Conservation (phyloP, 352 stramenopile species). For the Phytophthora citrophthora region DNA sequence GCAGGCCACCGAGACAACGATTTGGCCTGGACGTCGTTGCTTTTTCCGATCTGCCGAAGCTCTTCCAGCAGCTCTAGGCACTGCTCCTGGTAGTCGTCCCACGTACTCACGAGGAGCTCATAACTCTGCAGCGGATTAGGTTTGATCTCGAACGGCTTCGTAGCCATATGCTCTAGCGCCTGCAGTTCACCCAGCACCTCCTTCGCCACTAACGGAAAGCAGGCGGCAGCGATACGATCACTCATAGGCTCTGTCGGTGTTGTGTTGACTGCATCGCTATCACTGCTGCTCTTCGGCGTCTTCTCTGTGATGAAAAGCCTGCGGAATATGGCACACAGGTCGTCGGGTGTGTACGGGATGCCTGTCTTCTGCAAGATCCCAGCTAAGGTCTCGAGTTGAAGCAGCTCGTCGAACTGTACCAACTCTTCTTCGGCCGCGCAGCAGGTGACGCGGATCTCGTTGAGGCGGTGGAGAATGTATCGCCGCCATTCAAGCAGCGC, state of each 20-base stretch:
- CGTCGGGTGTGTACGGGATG: slow-evolving; percentile 56
- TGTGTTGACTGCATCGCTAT: slow-evolving; percentile 3
- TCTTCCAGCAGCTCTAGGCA: slow-evolving; percentile 60
- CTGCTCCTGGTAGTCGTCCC: slow-evolving; percentile 60
- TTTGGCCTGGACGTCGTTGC: slow-evolving; percentile 70
- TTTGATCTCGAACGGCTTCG: slow-evolving; percentile 46
- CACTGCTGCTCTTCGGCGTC: not conserved
- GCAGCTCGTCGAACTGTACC: slow-evolving; percentile 50
- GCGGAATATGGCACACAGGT: slow-evolving; percentile 69
- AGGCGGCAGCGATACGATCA: slow-evolving; percentile 68
- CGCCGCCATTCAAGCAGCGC: slow-evolving; percentile 71
- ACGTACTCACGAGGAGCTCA: slow-evolving; percentile 63
- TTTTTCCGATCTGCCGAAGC: slow-evolving; percentile 60
- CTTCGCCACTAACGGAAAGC: slow-evolving; percentile 56
- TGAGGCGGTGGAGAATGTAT: slow-evolving; percentile 73
- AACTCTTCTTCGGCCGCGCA: slow-evolving; percentile 67
- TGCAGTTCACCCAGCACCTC: slow-evolving; percentile 54
- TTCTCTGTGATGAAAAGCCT: slow-evolving; percentile 65
- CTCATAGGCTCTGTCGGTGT: slow-evolving; percentile 48
- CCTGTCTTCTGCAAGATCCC: slow-evolving; percentile 57
- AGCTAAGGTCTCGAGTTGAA: slow-evolving; percentile 60
- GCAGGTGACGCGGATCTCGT: slow-evolving; percentile 69
- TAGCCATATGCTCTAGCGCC: slow-evolving; percentile 42
- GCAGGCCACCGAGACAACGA: slow-evolving; percentile 29
- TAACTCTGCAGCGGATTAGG: slow-evolving; percentile 50